These are phyloP conservation scores for Tylopilus orsonianus DNA, from an alignment of 1,284 basidiomycete genomes.

Conservation along the genomic window DNA sequence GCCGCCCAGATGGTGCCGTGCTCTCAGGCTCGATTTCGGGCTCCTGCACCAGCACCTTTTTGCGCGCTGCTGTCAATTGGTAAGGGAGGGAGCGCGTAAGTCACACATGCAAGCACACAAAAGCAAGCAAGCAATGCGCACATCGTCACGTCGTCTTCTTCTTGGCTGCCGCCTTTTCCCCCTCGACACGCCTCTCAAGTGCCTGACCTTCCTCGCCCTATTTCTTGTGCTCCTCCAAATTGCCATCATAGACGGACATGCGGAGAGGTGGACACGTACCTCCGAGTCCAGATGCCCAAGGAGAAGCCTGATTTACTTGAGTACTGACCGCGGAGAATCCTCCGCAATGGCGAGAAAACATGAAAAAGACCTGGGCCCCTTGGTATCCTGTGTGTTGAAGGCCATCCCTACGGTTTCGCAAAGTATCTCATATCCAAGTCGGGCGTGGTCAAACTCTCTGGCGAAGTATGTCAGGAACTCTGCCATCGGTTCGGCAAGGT, in stretches of 20 bases:
- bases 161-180: slow-evolving; percentile 79
- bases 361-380: neutral
- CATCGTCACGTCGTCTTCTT: slow-evolving; percentile 53
- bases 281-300: too few species aligned
- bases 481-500: slow-evolving; percentile 92
- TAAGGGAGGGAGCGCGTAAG: neutral
- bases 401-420: slow-evolving; percentile 64
- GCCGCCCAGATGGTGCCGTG: too few species aligned
- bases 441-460: slow-evolving; percentile 86
- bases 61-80: slow-evolving; percentile 29
- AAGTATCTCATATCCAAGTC: slow-evolving; percentile 89
- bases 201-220: slow-evolving; percentile 92
- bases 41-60: slow-evolving; percentile 25
- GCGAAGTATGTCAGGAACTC: slow-evolving; percentile 82
- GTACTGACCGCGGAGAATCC: too few species aligned
- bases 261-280: too few species aligned
- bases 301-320: too few species aligned
- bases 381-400: too few species aligned
- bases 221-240: slow-evolving; percentile 74
- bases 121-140: slow-evolving; percentile 16
- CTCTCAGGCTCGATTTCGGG: slow-evolving; percentile 14
- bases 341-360: slow-evolving; percentile 1
- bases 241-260: too few species aligned
- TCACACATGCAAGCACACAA: neutral
- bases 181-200: slow-evolving; percentile 79